Percentiles rank a stretch among this genome's conserved stretches.
phyloP scores from a whole-genome alignment of 768 basidiomycete genomes.

The Fibroporia radiculosa region DNA sequence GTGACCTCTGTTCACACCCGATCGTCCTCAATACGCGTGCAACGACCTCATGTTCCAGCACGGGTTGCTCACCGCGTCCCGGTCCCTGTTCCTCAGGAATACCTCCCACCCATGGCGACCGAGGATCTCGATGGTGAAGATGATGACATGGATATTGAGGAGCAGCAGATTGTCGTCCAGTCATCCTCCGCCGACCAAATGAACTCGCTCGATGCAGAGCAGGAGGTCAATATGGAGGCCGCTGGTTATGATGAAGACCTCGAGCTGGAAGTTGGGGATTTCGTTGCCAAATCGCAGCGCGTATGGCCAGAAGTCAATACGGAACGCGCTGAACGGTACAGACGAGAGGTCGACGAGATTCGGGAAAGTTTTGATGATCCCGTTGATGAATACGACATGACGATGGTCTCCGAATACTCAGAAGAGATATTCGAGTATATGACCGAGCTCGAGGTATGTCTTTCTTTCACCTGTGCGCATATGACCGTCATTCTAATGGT shows the following conservation, averaged over 20 bases:
- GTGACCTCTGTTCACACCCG: conserved; percentile 12
- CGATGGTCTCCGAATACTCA: conserved; percentile 98
- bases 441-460: conserved; percentile 80
- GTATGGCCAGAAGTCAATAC: conserved; percentile 74
- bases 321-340: conserved; percentile 47
- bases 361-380: conserved; percentile 61
- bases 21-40: conserved; percentile 13
- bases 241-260: conserved; percentile 28
- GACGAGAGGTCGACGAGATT: conserved; percentile 58
- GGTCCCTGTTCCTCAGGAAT: conserved; percentile 26
- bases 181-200: conserved; percentile 34
- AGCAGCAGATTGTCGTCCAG: conserved; percentile 21
- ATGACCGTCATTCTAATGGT: conserved; percentile 16
- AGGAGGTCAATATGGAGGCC: conserved; percentile 60
- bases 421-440: conserved; percentile 98
- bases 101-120: conserved; percentile 30
- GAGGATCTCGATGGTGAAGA: conserved; percentile 26
- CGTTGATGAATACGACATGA: conserved; percentile 70
- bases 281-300: conserved; percentile 18
- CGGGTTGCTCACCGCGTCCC: conserved; percentile 33
- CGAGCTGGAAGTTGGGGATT: conserved; percentile 8
- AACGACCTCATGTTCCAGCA: conserved; percentile 27
- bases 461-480: neutral
- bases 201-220: conserved; percentile 37
- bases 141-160: conserved; percentile 60